Base-by-base conservation (phyloP, 2,329 filamentous ascomycete species). In the Sarocladium oryzae region DNA sequence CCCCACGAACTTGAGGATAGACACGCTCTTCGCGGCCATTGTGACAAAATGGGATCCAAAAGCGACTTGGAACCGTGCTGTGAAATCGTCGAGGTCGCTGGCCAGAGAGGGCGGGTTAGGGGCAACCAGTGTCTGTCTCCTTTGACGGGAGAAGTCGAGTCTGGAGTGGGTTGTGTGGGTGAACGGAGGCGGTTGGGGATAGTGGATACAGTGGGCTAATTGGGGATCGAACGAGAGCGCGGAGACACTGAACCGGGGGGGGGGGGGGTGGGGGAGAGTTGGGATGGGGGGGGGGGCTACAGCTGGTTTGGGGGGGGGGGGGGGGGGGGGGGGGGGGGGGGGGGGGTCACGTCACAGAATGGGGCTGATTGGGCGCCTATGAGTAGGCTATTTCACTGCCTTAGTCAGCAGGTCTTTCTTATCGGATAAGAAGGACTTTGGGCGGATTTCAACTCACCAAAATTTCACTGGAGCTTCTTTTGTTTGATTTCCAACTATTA, bases 1-100 rank as follows among this genome's bases (percentile, higher is more conserved):
- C 63, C 92, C 92, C 59, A 96, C 86, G 67, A 96, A 96, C 74
- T 97, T 96, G 73, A 88, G 82, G 67, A 86, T 72, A 52, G 88
- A 84, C 63, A 96, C 76, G 63, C 83, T 82, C 61, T 77, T 82
- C 60, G 79, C 81, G 60, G 81, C 76, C 81, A 89, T 87, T 68
- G 53, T 49, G 48, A 49, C 23, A 45, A 53, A n/a, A n/a, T n/a
- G n/a, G n/a, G 23, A 33, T 38, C 9, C 32, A 43, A 48, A n/a
- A n/a, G 16, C 28, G 28, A 26, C 43, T 18, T 21, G 3, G 43
- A 48, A 33, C 9, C 15, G 24, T 33, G 43, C 33, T 4, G n/a
- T 5, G 24, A 45, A 11, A 20, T n/a, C 23, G 21, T 4, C 7
- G 37, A 18, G n/a, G n/a, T n/a, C n/a, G n/a, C n/a, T n/a, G n/a